Percentiles rank a stretch among this genome's conserved stretches.
Evolutionary conservation across 495 filamentous ascomycete genomes (phyloP).

Genomic region (Daldinia concentrica): DNA sequence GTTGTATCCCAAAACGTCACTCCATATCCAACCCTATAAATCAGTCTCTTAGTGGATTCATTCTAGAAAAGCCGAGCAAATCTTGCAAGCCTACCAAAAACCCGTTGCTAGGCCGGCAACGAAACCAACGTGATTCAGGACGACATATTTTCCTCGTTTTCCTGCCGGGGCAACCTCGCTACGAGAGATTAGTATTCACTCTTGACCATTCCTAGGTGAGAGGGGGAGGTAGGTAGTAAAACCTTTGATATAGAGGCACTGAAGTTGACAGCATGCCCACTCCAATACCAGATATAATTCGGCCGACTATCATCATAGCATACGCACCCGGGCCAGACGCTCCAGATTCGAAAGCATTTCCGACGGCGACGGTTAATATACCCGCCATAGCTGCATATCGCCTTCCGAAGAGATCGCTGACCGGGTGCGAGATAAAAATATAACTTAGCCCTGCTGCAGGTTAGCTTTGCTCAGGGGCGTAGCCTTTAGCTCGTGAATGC

Average conservation of each 20-base stretch:
- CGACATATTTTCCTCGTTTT: slow-evolving; percentile 62
- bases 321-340: slow-evolving; percentile 54
- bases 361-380: slow-evolving; percentile 56
- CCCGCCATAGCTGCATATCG: slow-evolving; percentile 60
- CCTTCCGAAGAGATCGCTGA: slow-evolving; percentile 59
- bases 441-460: slow-evolving; percentile 51
- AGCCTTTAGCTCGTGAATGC: background rate
- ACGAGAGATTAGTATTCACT: background rate
- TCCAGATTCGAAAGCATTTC: slow-evolving; percentile 56
- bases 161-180: slow-evolving; percentile 64
- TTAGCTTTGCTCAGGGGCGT: slow-evolving; percentile 1
- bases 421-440: slow-evolving; percentile 60
- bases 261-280: slow-evolving; percentile 63
- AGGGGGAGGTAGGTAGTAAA: background rate
- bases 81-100: slow-evolving; percentile 56
- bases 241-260: slow-evolving; percentile 68
- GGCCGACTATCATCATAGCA: slow-evolving; percentile 62
- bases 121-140: slow-evolving; percentile 67
- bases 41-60: background rate
- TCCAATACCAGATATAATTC: slow-evolving; percentile 62
- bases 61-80: background rate
- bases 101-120: slow-evolving; percentile 61
- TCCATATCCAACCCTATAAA: slow-evolving; percentile 55
- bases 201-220: background rate
- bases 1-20: slow-evolving; percentile 53